These are phyloP conservation scores for Penicillium sp. DNA, from an alignment of 2,329 filamentous ascomycete species.

Conservation along the genomic window DNA sequence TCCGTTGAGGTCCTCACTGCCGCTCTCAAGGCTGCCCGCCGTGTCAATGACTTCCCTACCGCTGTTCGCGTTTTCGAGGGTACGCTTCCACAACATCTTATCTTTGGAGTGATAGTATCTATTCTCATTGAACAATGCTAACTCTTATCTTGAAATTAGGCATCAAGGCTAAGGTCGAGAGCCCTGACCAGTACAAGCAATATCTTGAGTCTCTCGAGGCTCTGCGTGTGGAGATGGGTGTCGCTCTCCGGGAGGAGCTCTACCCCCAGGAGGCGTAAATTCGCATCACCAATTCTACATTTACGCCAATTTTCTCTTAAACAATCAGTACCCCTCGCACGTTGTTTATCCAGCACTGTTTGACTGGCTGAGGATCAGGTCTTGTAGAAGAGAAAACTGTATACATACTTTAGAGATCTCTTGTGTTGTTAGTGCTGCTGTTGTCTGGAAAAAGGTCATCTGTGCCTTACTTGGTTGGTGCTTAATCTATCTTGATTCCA, in stretches of 20 bases:
- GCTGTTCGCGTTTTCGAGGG: conserved; percentile 98
- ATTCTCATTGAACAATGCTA: neutral
- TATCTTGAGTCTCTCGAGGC: conserved; percentile 84
- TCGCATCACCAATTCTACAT: conserved; percentile 21
- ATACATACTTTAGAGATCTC: conserved; percentile 41
- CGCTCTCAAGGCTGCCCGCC: conserved; percentile 86
- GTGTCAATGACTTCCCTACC: conserved; percentile 98
- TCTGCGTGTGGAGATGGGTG: conserved; percentile 88
- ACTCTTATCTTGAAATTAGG: conserved; percentile 54
- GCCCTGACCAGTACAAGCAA: conserved; percentile 97
- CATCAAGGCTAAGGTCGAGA: conserved; percentile 99
- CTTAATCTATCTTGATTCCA: conserved; percentile 24
- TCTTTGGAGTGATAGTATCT: neutral
- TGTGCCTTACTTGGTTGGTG: conserved; percentile 22
- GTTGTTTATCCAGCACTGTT: conserved; percentile 17
- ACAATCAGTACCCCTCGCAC: conserved; percentile 12
- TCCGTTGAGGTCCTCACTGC: conserved; percentile 86
- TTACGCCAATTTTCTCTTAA: conserved; percentile 27
- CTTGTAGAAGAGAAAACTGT: conserved; percentile 38
- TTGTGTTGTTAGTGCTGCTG: conserved; percentile 30
- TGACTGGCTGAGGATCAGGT: conserved; percentile 21
- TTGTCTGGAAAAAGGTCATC: conserved; percentile 30
- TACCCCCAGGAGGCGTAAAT: conserved; percentile 63
- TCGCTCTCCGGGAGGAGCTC: conserved; percentile 87
- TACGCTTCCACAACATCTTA: conserved; percentile 48